Percentiles rank a stretch among this genome's conserved stretches.
These are phyloP conservation scores for Vitis rotundifolia DNA, from an alignment of 164 flowering plant species.

Conservation along the genomic window DNA sequence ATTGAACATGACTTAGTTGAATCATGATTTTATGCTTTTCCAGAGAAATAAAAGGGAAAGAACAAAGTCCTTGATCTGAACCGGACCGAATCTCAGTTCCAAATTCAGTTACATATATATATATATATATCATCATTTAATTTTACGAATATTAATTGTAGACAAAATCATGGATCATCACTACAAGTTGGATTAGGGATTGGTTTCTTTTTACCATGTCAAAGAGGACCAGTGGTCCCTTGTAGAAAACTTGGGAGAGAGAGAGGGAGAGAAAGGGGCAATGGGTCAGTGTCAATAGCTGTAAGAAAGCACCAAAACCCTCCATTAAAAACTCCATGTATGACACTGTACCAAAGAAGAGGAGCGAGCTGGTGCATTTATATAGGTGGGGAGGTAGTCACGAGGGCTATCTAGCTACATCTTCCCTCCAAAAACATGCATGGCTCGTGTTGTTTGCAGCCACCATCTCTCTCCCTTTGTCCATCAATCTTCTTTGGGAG, in stretches of 20 bases:
- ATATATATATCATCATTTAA: no score
- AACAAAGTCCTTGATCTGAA: no score
- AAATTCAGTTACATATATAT: no score
- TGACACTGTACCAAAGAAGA: constrained; percentile 1
- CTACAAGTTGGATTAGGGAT: no score
- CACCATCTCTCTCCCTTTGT: neutral
- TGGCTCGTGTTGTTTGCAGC: constrained; percentile 12
- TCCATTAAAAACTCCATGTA: constrained; percentile 26
- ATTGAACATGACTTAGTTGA: no score
- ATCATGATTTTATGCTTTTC: no score
- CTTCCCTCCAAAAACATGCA: constrained; percentile 19
- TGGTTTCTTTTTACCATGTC: neutral
- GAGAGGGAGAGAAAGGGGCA: constrained; percentile 8
- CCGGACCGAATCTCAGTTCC: no score
- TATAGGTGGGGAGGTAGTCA: constrained; percentile 14
- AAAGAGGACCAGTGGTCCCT: constrained; percentile 18
- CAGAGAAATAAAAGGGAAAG: no score
- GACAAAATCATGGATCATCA: no score
- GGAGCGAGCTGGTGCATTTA: constrained; percentile 10
- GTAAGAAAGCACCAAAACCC: constrained; percentile 30
- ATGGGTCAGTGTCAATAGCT: constrained; percentile 35
- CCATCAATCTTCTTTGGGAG: no score
- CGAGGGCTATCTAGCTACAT: constrained; percentile 9
- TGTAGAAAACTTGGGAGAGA: constrained; percentile 9
- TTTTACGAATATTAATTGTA: no score